phyloP scores from a whole-genome alignment of 106 monocot genomes.

The Phalaenopsis aphrodite region DNA sequence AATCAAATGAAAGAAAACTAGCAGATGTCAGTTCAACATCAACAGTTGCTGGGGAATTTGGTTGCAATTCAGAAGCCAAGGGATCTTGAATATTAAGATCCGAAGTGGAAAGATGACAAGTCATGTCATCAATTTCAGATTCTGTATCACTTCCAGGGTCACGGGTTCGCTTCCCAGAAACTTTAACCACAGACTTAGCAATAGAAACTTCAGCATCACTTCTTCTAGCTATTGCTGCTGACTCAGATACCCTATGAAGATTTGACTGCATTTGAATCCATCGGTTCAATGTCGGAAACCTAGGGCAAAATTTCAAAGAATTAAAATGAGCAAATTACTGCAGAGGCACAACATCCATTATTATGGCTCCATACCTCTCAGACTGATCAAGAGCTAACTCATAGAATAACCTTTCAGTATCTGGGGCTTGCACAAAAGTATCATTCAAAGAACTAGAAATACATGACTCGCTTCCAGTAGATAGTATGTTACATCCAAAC shows the following conservation, averaged over 20 bases:
- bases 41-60: slow-evolving; percentile 26
- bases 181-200: slow-evolving; percentile 33
- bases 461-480: slow-evolving; percentile 31
- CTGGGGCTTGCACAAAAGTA: slow-evolving; percentile 39
- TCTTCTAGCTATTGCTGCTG: slow-evolving; percentile 40
- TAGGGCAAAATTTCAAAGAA: slow-evolving; percentile 14
- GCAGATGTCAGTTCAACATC: slow-evolving; percentile 28
- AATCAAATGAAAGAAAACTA: slow-evolving; percentile 77
- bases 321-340: background rate
- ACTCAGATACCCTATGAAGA: slow-evolving; percentile 81
- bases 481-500: slow-evolving; percentile 83
- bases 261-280: slow-evolving; percentile 99
- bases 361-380: slow-evolving; percentile 47
- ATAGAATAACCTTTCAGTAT: slow-evolving; percentile 71
- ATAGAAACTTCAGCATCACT: slow-evolving; percentile 20
- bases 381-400: slow-evolving; percentile 94
- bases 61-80: slow-evolving; percentile 19
- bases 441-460: slow-evolving; percentile 26
- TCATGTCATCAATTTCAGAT: slow-evolving; percentile 57
- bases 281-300: slow-evolving; percentile 89
- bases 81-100: slow-evolving; percentile 19
- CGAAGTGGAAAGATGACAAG: slow-evolving; percentile 22
- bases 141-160: slow-evolving; percentile 78
- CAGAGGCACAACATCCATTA: background rate
- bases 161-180: slow-evolving; percentile 48